Conservation (phyloP, 2,329 filamentous ascomycete genomes). For the Aspergillus sp. region DNA sequence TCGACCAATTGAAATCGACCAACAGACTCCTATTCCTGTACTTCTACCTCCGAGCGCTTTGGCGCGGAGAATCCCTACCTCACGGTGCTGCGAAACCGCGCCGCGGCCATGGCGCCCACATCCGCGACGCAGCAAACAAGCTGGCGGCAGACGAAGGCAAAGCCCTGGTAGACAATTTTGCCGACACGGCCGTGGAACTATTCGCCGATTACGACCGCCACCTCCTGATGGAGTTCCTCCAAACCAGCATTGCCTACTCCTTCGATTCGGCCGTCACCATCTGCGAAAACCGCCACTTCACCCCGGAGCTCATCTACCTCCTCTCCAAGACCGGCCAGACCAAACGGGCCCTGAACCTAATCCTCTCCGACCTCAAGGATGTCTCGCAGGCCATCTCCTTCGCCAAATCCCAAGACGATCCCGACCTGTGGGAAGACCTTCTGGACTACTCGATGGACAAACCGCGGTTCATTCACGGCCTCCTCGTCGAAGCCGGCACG, state of each 20-base stretch:
- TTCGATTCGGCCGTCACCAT: constrained; percentile 70
- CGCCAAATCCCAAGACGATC: constrained; percentile 87
- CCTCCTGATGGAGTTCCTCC: constrained; percentile 82
- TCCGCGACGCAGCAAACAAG: constrained; percentile 44
- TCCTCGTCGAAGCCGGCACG: constrained; percentile 91
- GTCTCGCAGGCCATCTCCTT: constrained; percentile 92
- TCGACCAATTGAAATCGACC: constrained; percentile 69
- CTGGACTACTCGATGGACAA: constrained; percentile 98
- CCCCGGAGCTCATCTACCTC: constrained; percentile 91
- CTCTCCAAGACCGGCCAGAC: constrained; percentile 94
- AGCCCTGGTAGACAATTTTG: constrained; percentile 77
- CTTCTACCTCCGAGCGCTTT: constrained; percentile 86
- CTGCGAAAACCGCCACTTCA: constrained; percentile 77
- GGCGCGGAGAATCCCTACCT: constrained; percentile 67
- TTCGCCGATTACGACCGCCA: constrained; percentile 81
- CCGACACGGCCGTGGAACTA: constrained; percentile 79
- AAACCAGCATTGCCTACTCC: constrained; percentile 79
- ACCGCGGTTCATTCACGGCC: constrained; percentile 84
- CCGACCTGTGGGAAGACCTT: constrained; percentile 91
- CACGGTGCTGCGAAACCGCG: constrained; percentile 32
- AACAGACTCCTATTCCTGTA: constrained; percentile 74
- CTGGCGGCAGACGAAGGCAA: constrained; percentile 56
- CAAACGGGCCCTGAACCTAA: constrained; percentile 85
- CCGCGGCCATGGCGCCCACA: constrained; percentile 34
- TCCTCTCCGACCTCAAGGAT: constrained; percentile 88